phyloP scores from a whole-genome alignment of 352 stramenopile species.

The Pythium aquatile region DNA sequence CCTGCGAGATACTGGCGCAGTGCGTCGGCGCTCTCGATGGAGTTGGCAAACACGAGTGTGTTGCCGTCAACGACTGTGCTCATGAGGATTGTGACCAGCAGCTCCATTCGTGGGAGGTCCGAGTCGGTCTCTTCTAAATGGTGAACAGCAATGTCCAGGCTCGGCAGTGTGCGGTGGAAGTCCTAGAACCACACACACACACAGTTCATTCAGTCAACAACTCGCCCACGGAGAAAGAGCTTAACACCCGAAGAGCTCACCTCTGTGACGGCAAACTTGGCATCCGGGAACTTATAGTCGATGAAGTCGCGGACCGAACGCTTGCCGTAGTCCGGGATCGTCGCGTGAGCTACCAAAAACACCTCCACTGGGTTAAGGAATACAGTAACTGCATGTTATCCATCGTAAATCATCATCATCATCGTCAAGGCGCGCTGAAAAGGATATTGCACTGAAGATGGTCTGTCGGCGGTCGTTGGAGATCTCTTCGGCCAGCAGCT shows the following conservation, averaged over 20 bases:
- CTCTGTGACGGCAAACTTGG: slow-evolving; percentile 61
- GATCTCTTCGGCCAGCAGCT: slow-evolving; percentile 26
- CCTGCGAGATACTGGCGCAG: slow-evolving; percentile 51
- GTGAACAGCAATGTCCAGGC: slow-evolving; percentile 37
- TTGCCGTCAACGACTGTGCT: slow-evolving; percentile 25
- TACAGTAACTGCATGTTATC: background rate
- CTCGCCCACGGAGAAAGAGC: too few relatives aligned
- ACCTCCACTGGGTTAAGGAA: slow-evolving; percentile 25
- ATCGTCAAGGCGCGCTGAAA: slow-evolving; percentile 10
- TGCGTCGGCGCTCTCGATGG: slow-evolving; percentile 59
- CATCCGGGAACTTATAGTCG: slow-evolving; percentile 71
- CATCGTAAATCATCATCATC: background rate
- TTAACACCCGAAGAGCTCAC: slow-evolving; percentile 26
- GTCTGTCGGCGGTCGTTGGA: slow-evolving; percentile 45
- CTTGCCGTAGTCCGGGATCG: slow-evolving; percentile 80
- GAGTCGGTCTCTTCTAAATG: slow-evolving; percentile 44
- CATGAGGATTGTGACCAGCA: slow-evolving; percentile 50
- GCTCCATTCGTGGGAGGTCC: slow-evolving; percentile 27
- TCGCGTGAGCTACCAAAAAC: slow-evolving; percentile 41
- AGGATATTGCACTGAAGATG: slow-evolving; percentile 83
- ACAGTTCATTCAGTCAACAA: too few relatives aligned
- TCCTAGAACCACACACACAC: slow-evolving; percentile 31
- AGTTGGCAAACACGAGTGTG: slow-evolving; percentile 76
- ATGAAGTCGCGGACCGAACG: slow-evolving; percentile 67
- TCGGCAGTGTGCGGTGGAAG: slow-evolving; percentile 69